Percentiles rank a stretch among this genome's conserved stretches.
Conservation (phyloP, 2,329 filamentous ascomycete genomes). For the Fusarium cyanostomum region DNA sequence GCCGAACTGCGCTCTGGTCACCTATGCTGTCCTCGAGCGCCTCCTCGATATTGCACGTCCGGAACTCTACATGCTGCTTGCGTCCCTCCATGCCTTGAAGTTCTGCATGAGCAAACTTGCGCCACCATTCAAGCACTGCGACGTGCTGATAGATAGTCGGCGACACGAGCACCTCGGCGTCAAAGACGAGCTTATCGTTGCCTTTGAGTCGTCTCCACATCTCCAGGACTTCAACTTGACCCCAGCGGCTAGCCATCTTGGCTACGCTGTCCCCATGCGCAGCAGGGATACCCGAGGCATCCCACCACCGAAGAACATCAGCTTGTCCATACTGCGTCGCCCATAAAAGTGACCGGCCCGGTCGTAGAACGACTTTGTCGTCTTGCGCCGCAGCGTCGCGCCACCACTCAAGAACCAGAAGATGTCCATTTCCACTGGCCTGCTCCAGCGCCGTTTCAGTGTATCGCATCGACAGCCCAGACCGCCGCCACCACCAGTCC, state of each 20-base stretch:
- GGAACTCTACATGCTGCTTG: conserved; percentile 83
- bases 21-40: conserved; percentile 87
- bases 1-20: conserved; percentile 76
- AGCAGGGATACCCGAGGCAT: conserved; percentile 80
- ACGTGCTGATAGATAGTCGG: conserved; percentile 89
- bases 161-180: conserved; percentile 83
- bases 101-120: conserved; percentile 68
- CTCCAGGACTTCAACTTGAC: conserved; percentile 84
- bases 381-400: conserved; percentile 72
- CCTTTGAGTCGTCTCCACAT: conserved; percentile 80
- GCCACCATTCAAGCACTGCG: conserved; percentile 92
- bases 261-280: conserved; percentile 84
- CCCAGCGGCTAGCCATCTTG: conserved; percentile 84
- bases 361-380: conserved; percentile 71
- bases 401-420: conserved; percentile 95
- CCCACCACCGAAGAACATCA: conserved; percentile 87
- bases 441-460: conserved; percentile 89
- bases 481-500: conserved; percentile 89
- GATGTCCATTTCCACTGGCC: conserved; percentile 83
- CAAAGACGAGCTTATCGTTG: conserved; percentile 74
- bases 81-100: conserved; percentile 63
- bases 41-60: conserved; percentile 95
- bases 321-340: conserved; percentile 85
- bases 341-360: conserved; percentile 84
- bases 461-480: conserved; percentile 81